A percentile compares a stretch with the other conserved stretches of the same genome.
Conservation (phyloP, 805 yeast species). For the Yarrowia porcina region DNA sequence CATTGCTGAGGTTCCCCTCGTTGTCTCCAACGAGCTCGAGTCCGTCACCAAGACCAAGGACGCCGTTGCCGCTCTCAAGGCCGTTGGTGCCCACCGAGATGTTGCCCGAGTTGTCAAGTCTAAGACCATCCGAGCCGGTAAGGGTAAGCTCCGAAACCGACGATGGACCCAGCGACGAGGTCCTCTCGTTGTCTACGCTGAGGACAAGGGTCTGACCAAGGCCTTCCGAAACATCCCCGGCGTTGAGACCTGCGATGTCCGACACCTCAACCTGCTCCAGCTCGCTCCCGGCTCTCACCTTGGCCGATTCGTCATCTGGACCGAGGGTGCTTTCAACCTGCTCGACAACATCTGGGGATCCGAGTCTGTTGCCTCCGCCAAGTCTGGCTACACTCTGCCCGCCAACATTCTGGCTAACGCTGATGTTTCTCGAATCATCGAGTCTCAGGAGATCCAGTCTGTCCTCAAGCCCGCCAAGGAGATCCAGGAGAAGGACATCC, state of each 20-base stretch:
- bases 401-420: constrained; percentile 90
- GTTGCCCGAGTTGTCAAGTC: constrained; percentile 97
- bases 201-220: constrained; percentile 96
- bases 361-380: constrained; percentile 71
- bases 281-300: constrained; percentile 99
- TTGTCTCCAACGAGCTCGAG: constrained; percentile 90
- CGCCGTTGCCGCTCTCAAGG: constrained; percentile 96
- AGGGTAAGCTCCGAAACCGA: constrained; percentile 99
- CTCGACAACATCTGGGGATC: constrained; percentile 97
- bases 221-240: constrained; percentile 99
- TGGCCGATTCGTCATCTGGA: constrained; percentile 99
- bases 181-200: constrained; percentile 96
- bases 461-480: constrained; percentile 96
- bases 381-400: constrained; percentile 91
- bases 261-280: constrained; percentile 91
- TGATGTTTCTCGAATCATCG: constrained; percentile 94
- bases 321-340: constrained; percentile 95
- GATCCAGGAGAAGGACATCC: constrained; percentile 89
- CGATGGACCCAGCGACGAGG: constrained; percentile 99
- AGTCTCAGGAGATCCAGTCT: constrained; percentile 98
- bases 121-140: constrained; percentile 99
- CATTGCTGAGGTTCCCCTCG: constrained; percentile 97
- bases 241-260: constrained; percentile 94
- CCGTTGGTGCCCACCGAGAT: constrained; percentile 98
- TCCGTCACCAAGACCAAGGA: constrained; percentile 95